These are phyloP conservation scores for Periconia digitata DNA, from an alignment of 2,329 filamentous ascomycete genomes.

Conservation along the genomic window DNA sequence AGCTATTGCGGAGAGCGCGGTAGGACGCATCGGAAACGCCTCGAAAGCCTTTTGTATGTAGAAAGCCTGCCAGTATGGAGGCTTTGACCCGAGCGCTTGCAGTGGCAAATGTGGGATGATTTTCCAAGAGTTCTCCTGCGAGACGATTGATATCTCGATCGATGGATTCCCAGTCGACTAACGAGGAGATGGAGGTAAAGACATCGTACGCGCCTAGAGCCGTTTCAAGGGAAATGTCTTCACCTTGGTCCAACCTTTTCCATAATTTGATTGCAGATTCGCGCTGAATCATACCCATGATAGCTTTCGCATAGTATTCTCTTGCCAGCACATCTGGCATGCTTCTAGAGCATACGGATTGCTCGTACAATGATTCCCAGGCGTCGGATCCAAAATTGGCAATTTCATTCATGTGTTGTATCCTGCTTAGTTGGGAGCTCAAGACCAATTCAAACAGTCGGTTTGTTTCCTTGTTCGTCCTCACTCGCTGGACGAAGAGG, in stretches of 20 bases:
- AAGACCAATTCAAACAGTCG: constrained; percentile 67
- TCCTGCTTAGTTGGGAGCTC: constrained; percentile 67
- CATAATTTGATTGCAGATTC: constrained; percentile 77
- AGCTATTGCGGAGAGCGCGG: constrained; percentile 80
- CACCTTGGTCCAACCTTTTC: constrained; percentile 58
- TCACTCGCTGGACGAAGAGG: constrained; percentile 41
- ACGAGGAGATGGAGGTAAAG: constrained; percentile 75
- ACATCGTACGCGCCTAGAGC: constrained; percentile 84
- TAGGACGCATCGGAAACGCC: constrained; percentile 75
- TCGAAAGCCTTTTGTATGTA: constrained; percentile 68
- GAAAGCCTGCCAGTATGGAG: constrained; percentile 66
- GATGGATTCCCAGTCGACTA: constrained; percentile 70
- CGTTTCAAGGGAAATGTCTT: constrained; percentile 66
- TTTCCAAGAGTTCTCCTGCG: constrained; percentile 57
- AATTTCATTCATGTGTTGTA: constrained; percentile 70
- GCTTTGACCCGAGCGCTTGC: constrained; percentile 69
- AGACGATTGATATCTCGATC: constrained; percentile 65
- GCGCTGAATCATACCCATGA: constrained; percentile 79
- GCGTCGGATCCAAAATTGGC: constrained; percentile 78
- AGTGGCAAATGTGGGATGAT: constrained; percentile 56
- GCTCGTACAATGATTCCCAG: constrained; percentile 76
- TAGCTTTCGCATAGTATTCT: constrained; percentile 72
- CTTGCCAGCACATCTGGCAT: constrained; percentile 73
- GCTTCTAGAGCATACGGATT: constrained; percentile 62
- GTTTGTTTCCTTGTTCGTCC: constrained; percentile 36